Conservation (phyloP, 83 land plant genomes). For the Diphasiastrum complanatum region DNA sequence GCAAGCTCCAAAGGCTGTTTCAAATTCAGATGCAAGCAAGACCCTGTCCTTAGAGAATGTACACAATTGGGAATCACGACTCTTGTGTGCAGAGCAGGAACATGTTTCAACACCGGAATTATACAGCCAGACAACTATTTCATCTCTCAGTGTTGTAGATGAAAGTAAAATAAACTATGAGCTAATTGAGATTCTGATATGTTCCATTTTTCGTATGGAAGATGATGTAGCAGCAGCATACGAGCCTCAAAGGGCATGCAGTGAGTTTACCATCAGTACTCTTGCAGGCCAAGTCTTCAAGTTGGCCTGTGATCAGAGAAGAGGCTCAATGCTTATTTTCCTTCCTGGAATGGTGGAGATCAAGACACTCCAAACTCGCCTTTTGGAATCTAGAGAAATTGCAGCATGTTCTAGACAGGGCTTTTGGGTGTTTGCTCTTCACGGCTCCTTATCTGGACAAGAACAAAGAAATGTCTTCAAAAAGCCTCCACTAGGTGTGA, state of each 20-base stretch:
- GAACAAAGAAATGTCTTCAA: conserved; percentile 4
- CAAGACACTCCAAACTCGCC: conserved; percentile 18
- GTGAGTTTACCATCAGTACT: background rate
- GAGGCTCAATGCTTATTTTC: conserved; percentile 19
- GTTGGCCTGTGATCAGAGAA: conserved; percentile 2
- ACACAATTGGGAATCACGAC: conserved; percentile 28
- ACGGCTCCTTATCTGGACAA: conserved; percentile 8
- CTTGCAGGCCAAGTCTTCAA: conserved; percentile 4
- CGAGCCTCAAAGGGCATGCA: conserved; percentile 1
- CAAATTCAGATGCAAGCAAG: background rate
- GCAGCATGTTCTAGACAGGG: conserved; percentile 15
- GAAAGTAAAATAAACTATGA: conserved; percentile 35
- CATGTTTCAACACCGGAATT: background rate
- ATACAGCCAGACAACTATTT: conserved; percentile 30
- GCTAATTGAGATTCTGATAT: conserved; percentile 29
- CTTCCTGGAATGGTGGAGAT: conserved; percentile 31
- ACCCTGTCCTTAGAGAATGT: conserved; percentile 1
- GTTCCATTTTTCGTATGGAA: conserved; percentile 16
- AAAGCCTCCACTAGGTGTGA: conserved; percentile 3
- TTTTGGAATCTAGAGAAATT: conserved; percentile 17
- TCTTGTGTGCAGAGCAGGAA: conserved; percentile 6
- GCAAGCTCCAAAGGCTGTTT: conserved; percentile 4
- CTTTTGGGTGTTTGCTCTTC: conserved; percentile 15
- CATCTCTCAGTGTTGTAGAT: conserved; percentile 21
- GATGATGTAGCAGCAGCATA: conserved; percentile 5